Percentiles rank a stretch among this genome's conserved stretches.
phyloP scores from a whole-genome alignment of 257 asterid species.

The Solanum rostratum region DNA sequence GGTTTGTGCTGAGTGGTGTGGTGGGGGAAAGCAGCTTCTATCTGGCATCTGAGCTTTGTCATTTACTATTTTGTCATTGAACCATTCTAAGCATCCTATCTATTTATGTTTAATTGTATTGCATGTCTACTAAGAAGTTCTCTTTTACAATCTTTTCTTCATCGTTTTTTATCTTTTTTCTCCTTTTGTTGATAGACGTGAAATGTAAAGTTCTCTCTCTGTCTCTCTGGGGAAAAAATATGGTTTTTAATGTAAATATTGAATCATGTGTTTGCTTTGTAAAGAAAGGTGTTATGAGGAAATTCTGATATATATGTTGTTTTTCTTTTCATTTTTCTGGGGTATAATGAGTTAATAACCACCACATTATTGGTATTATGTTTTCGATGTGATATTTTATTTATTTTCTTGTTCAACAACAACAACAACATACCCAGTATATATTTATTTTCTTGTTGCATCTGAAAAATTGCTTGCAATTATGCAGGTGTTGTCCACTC shows the following conservation, averaged over 20 bases:
- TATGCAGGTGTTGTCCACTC: conserved; percentile 73
- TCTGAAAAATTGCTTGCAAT: neutral
- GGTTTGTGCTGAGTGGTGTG: neutral
- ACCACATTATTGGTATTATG: neutral
- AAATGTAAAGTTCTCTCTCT: neutral
- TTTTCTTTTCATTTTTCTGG: neutral
- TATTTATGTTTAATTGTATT: neutral
- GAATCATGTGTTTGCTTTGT: neutral
- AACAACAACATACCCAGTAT: too few relatives aligned
- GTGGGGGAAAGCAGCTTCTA: neutral
- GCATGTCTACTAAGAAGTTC: neutral
- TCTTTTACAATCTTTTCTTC: neutral
- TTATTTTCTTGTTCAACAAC: neutral
- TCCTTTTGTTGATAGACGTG: neutral
- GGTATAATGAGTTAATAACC: neutral
- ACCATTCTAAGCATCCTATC: neutral
- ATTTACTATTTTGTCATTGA: neutral
- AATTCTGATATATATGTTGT: neutral
- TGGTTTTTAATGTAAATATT: neutral
- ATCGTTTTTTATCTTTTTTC: neutral
- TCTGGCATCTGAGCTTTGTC: neutral
- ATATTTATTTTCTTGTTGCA: neutral
- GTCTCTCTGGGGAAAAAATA: neutral
- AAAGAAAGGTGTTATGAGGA: neutral
- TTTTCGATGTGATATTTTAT: neutral